phyloP scores from a whole-genome alignment of 2,329 filamentous ascomycete species.

The Teratosphaeria pseudoeucalypti region DNA sequence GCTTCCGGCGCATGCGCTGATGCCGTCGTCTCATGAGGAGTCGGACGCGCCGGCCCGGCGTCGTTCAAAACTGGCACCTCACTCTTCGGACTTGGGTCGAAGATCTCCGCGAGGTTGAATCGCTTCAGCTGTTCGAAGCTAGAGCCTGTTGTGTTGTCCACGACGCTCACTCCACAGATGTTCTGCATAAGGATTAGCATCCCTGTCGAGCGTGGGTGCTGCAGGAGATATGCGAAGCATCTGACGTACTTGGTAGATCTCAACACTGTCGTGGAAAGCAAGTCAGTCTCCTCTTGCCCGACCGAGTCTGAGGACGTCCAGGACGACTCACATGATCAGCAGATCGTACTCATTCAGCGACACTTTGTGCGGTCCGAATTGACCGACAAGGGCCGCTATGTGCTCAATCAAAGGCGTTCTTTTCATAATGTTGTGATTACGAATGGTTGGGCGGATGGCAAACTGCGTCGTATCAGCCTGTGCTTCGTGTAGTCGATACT shows the following conservation, averaged over 20 bases:
- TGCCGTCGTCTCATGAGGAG: background rate
- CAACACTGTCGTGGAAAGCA: slow-evolving; percentile 37
- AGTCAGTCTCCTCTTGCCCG: background rate
- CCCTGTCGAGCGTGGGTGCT: background rate
- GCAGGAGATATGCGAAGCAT: background rate
- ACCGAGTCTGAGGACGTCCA: background rate
- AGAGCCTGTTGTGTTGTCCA: slow-evolving; percentile 38
- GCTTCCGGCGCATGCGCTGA: background rate
- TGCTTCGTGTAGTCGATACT: background rate
- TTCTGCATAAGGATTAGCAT: slow-evolving; percentile 40
- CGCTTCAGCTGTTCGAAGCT: slow-evolving; percentile 66
- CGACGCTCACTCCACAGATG: slow-evolving; percentile 68
- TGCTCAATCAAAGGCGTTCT: slow-evolving; percentile 60
- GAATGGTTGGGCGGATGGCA: slow-evolving; percentile 70
- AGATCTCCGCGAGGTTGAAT: slow-evolving; percentile 65
- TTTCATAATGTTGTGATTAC: slow-evolving; percentile 60
- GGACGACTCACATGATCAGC: slow-evolving; percentile 46
- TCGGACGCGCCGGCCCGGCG: background rate
- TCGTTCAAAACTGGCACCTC: slow-evolving; percentile 2
- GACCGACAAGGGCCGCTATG: slow-evolving; percentile 55
- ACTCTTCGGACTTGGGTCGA: slow-evolving; percentile 38
- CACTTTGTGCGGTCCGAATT: slow-evolving; percentile 54
- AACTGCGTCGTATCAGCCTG: slow-evolving; percentile 44
- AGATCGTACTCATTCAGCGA: slow-evolving; percentile 69
- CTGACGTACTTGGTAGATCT: slow-evolving; percentile 63